These are phyloP conservation scores for Coniochaeta pulveracea DNA, from an alignment of 2,329 filamentous ascomycete genomes.

Conservation along the genomic window DNA sequence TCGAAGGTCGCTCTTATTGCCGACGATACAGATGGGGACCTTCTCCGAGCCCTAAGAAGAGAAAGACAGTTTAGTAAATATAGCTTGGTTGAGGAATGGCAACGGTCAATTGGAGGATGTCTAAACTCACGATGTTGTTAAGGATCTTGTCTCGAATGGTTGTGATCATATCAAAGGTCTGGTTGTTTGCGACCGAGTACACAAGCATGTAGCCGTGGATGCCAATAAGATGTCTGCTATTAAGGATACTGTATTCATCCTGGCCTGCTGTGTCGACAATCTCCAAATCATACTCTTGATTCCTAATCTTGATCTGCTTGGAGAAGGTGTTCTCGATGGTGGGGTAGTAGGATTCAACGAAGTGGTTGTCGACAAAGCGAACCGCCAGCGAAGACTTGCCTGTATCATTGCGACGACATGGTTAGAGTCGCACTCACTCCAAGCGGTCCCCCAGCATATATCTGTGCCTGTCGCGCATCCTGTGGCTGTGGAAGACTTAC, in stretches of 20 bases:
- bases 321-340: constrained; percentile 99
- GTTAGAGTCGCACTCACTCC: too few species aligned
- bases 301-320: constrained; percentile 86
- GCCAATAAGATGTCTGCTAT: constrained; percentile 97
- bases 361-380: constrained; percentile 93
- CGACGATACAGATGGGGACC: constrained; percentile 88
- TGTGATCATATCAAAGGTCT: constrained; percentile 94
- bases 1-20: constrained; percentile 91
- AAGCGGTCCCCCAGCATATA: too few species aligned
- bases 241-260: constrained; percentile 98
- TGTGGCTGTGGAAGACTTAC: constrained; percentile 29
- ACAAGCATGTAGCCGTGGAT: constrained; percentile 99
- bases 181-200: constrained; percentile 89
- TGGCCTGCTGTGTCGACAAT: constrained; percentile 98
- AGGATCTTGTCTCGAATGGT: constrained; percentile 96
- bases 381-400: constrained; percentile 97
- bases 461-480: too few species aligned
- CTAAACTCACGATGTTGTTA: constrained; percentile 70
- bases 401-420: constrained; percentile 23
- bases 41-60: constrained; percentile 69
- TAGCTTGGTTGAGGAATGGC: not conserved
- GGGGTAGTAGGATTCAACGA: constrained; percentile 97
- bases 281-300: constrained; percentile 88
- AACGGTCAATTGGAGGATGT: not conserved
- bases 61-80: not conserved